A percentile compares a stretch with the other conserved stretches of the same genome.
Conservation (phyloP, 2,329 filamentous ascomycete species). For the Rhynchosporium agropyri region DNA sequence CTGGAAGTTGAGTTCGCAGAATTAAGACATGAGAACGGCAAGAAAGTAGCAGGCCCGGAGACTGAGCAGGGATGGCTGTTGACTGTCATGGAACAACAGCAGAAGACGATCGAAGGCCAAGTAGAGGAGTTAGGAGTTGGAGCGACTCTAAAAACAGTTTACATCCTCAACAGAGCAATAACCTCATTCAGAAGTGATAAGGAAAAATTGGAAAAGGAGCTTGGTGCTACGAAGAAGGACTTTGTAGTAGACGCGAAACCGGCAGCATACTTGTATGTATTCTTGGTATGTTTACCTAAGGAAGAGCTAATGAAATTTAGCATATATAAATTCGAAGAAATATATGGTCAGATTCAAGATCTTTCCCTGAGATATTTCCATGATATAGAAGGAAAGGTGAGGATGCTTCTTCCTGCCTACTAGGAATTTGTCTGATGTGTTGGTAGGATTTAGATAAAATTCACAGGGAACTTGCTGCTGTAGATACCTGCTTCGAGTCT, state of each 20-base stretch:
- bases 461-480: slow-evolving; percentile 15
- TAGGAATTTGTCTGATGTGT: slow-evolving; percentile 17
- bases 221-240: slow-evolving; percentile 23
- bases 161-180: slow-evolving; percentile 19
- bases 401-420: not conserved
- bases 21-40: slow-evolving; percentile 16
- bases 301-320: not conserved
- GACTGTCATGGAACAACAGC: slow-evolving; percentile 13
- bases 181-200: slow-evolving; percentile 21
- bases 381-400: slow-evolving; percentile 19
- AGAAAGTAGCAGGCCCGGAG: slow-evolving; percentile 15
- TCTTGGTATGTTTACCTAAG: not conserved
- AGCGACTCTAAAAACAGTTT: slow-evolving; percentile 5
- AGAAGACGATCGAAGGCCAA: slow-evolving; percentile 14
- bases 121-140: slow-evolving; percentile 17
- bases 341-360: slow-evolving; percentile 13
- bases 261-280: not conserved
- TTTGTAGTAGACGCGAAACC: slow-evolving; percentile 17
- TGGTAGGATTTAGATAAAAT: slow-evolving; percentile 23
- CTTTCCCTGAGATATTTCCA: slow-evolving; percentile 25
- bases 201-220: slow-evolving; percentile 18
- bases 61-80: slow-evolving; percentile 15
- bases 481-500: slow-evolving; percentile 20
- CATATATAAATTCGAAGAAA: slow-evolving; percentile 7
- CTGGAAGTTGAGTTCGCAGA: slow-evolving; percentile 21